These are phyloP conservation scores for Cytospora paraplurivora DNA, from an alignment of 2,329 filamentous ascomycete species.

Conservation along the genomic window DNA sequence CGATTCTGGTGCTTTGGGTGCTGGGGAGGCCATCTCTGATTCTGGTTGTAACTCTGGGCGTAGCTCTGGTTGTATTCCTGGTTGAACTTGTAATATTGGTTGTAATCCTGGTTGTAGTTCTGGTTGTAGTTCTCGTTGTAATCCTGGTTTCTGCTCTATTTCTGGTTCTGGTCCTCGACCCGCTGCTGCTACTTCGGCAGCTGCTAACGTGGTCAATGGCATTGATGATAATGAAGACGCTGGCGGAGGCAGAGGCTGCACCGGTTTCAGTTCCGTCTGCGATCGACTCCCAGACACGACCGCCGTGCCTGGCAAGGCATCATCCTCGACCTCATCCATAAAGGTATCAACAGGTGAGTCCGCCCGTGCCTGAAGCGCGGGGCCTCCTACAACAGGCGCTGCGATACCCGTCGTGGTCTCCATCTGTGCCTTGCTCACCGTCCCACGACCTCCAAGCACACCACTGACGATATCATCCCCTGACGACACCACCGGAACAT, in stretches of 20 bases:
- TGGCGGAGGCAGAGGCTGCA: background rate
- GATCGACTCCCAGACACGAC: background rate
- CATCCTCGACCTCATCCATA: background rate
- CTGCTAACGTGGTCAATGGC: too few relatives aligned
- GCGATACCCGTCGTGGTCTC: background rate
- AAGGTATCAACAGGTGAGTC: background rate
- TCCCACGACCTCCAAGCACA: background rate
- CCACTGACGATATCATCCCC: background rate
- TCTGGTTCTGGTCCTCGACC: too few relatives aligned
- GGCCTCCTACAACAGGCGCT: background rate
- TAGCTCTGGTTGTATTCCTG: too few relatives aligned
- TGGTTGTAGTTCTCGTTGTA: too few relatives aligned
- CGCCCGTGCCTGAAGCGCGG: background rate
- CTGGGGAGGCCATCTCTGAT: too few relatives aligned
- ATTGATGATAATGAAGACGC: background rate
- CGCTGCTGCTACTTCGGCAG: too few relatives aligned
- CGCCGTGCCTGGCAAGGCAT: background rate
- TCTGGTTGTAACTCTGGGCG: too few relatives aligned
- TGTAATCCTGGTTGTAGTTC: too few relatives aligned
- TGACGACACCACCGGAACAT: background rate
- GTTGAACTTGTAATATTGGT: too few relatives aligned
- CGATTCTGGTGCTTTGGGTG: background rate
- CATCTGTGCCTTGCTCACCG: background rate
- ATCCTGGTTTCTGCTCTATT: too few relatives aligned
- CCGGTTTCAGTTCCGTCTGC: background rate